Conservation (phyloP, 768 basidiomycete genomes). For the Suillus placidus region DNA sequence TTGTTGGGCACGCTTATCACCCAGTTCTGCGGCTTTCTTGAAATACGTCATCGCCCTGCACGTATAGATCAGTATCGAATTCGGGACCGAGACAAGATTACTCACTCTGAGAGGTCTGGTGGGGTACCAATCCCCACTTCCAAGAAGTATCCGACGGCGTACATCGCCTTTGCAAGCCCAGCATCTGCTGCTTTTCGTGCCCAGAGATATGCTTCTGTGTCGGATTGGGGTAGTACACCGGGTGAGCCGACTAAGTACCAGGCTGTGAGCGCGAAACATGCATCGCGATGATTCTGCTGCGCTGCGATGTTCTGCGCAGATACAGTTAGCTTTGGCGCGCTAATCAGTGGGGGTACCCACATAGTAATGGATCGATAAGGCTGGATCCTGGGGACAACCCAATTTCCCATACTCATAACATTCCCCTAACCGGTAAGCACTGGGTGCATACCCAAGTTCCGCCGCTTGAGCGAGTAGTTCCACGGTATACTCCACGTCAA, state of each 20-base stretch:
- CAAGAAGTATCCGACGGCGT: conserved; percentile 96
- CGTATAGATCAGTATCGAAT: conserved; percentile 6
- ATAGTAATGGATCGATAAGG: conserved; percentile 98
- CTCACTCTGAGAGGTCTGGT: conserved; percentile 67
- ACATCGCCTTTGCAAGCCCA: conserved; percentile 94
- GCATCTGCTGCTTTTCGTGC: conserved; percentile 93
- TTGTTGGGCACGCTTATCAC: conserved; percentile 91
- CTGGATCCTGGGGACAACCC: conserved; percentile 97
- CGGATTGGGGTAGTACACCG: conserved; percentile 95
- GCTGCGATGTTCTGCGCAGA: conserved; percentile 88
- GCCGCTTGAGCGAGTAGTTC: conserved; percentile 95
- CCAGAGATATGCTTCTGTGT: conserved; percentile 98
- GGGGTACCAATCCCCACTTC: conserved; percentile 91
- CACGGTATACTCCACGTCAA: conserved; percentile 93
- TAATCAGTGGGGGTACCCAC: conserved; percentile 54
- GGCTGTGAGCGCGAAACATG: conserved; percentile 96
- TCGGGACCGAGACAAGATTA: conserved; percentile 19
- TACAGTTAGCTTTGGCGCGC: not conserved
- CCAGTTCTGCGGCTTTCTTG: conserved; percentile 86
- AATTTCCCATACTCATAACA: conserved; percentile 99
- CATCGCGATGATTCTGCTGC: conserved; percentile 94
- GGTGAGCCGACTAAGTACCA: conserved; percentile 99
- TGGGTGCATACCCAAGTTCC: conserved; percentile 95
- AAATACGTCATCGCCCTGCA: conserved; percentile 77
- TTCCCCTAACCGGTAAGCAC: conserved; percentile 93